Evolutionary conservation across 129 eudicot genomes (phyloP).

Genomic region (Tanacetum coccineum): DNA sequence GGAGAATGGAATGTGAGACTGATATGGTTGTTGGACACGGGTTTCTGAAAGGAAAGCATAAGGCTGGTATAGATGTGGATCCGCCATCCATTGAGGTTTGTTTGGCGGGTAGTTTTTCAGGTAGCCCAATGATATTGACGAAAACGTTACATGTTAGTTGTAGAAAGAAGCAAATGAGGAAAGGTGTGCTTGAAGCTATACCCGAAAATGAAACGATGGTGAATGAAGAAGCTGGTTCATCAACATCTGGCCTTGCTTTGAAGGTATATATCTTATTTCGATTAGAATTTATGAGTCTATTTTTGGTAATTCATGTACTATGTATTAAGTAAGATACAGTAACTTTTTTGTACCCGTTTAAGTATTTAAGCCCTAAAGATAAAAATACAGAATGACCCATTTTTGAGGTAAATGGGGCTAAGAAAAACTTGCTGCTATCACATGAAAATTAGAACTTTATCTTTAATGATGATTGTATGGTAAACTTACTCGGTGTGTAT

Average conservation of each 20-base stretch:
- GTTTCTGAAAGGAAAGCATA: slow-evolving; percentile 46
- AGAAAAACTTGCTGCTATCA: too few relatives aligned
- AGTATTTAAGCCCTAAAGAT: too few relatives aligned
- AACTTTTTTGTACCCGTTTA: too few relatives aligned
- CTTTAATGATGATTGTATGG: too few relatives aligned
- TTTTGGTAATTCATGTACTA: too few relatives aligned
- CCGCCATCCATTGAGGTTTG: slow-evolving; percentile 71
- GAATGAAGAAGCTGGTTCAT: slow-evolving; percentile 35
- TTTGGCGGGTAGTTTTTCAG: slow-evolving; percentile 73
- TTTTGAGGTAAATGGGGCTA: too few relatives aligned
- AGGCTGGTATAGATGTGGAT: slow-evolving; percentile 28
- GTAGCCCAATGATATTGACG: slow-evolving; percentile 68
- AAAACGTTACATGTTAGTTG: slow-evolving; percentile 44
- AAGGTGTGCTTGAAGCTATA: slow-evolving; percentile 64
- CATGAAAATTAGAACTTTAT: too few relatives aligned
- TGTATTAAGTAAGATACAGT: too few relatives aligned
- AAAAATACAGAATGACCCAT: too few relatives aligned
- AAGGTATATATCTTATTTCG: slow-evolving; percentile 47
- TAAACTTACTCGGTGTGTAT: too few relatives aligned
- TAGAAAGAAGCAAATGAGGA: slow-evolving; percentile 51
- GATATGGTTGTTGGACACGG: slow-evolving; percentile 40
- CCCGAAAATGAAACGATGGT: slow-evolving; percentile 62
- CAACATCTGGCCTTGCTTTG: slow-evolving; percentile 30
- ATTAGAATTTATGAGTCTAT: too few relatives aligned
- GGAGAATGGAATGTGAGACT: slow-evolving; percentile 76